These are phyloP conservation scores for Amaranthus tricolor DNA, from an alignment of 179 eudicot genomes.

Conservation along the genomic window DNA sequence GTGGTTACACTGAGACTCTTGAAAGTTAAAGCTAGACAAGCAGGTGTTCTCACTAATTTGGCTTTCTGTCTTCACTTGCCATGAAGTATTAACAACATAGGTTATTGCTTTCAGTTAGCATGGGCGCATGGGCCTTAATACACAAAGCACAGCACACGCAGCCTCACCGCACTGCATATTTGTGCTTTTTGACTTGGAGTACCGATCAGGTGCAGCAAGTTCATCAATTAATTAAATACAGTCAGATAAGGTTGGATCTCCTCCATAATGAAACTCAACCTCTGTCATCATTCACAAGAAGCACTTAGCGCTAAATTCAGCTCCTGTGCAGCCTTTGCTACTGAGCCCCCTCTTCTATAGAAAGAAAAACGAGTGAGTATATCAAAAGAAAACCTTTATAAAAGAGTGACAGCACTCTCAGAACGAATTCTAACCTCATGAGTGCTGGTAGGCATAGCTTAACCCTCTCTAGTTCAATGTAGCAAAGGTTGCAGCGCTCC, in stretches of 20 bases:
- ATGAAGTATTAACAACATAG: conserved; percentile 27
- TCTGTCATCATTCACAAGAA: conserved; percentile 39
- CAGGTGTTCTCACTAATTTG: conserved; percentile 11
- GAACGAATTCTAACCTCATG: conserved; percentile 54
- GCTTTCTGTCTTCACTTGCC: conserved; percentile 15
- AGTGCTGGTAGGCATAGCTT: conserved; percentile 68
- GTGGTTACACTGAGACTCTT: not conserved
- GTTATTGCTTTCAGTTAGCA: conserved; percentile 26
- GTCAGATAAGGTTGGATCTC: not conserved
- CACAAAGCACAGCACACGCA: conserved; percentile 10
- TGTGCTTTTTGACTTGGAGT: not conserved
- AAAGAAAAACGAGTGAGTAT: conserved; percentile 13
- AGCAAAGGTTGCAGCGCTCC: conserved; percentile 93
- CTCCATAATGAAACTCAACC: conserved; percentile 1
- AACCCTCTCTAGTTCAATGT: conserved; percentile 82
- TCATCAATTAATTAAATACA: conserved; percentile 6
- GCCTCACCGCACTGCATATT: not conserved
- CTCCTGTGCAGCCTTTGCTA: conserved; percentile 85
- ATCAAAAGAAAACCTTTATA: not conserved
- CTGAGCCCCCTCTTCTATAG: conserved; percentile 80
- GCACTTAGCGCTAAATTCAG: conserved; percentile 71
- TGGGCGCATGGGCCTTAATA: conserved; percentile 14
- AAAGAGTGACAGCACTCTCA: conserved; percentile 2
- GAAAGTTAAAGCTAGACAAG: conserved; percentile 3
- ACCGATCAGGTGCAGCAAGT: not conserved